phyloP scores from a whole-genome alignment of 2,329 filamentous ascomycete genomes.

The Trichophyton equinum region DNA sequence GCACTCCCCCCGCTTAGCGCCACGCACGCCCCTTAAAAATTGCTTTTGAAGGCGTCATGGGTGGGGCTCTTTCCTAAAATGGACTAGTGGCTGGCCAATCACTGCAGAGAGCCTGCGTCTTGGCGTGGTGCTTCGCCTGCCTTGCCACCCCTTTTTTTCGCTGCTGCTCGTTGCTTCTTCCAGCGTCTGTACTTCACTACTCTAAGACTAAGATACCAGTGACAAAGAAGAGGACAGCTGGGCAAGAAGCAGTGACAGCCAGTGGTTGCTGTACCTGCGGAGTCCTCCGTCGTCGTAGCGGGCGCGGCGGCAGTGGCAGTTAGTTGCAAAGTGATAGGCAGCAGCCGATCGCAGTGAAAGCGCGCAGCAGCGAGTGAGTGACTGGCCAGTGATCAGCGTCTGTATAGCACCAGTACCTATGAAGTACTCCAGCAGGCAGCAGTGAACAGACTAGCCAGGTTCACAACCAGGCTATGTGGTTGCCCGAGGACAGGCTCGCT shows the following conservation, averaged over 20 bases:
- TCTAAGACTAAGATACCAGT: too few relatives aligned
- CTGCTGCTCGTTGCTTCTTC: not conserved
- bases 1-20: conserved; percentile 7
- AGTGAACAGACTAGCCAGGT: not conserved
- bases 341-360: too few relatives aligned
- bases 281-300: too few relatives aligned
- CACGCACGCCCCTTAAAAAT: conserved; percentile 9
- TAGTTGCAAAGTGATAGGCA: too few relatives aligned
- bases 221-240: not conserved
- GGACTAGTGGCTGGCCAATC: conserved; percentile 8
- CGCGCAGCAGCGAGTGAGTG: too few relatives aligned
- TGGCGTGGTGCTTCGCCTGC: not conserved
- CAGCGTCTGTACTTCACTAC: not conserved
- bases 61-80: not conserved
- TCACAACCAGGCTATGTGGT: not conserved
- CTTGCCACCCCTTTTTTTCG: conserved; percentile 7
- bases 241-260: not conserved
- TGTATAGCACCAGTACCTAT: too few relatives aligned
- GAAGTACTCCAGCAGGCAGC: not conserved
- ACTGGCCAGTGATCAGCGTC: too few relatives aligned
- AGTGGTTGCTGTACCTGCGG: too few relatives aligned
- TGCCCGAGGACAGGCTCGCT: not conserved
- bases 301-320: not conserved
- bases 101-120: not conserved
- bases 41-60: conserved; percentile 2